Evolutionary conservation across 176 grass and related monocot genomes (phyloP).

Genomic region (Paspalum notatum): DNA sequence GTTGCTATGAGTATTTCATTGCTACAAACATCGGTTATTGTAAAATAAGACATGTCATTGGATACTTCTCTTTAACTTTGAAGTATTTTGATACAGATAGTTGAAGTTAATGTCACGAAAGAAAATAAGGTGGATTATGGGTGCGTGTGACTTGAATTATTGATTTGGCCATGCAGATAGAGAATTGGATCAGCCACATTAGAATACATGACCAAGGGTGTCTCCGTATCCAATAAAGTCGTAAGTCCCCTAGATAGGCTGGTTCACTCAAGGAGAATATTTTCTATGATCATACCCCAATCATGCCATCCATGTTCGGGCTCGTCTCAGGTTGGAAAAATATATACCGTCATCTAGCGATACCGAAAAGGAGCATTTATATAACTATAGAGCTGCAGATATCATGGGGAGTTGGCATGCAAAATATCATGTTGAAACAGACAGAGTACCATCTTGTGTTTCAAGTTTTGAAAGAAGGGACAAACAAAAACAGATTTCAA

Average conservation of each 20-base stretch:
- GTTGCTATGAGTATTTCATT: too few relatives aligned
- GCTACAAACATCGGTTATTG: too few relatives aligned
- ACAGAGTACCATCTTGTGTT: not conserved
- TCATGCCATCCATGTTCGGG: not conserved
- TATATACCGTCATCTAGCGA: too few relatives aligned
- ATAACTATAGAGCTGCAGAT: not conserved
- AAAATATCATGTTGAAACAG: constrained; percentile 20
- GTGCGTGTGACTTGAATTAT: too few relatives aligned
- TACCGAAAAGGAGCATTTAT: constrained; percentile 21
- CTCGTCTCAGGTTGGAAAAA: too few relatives aligned
- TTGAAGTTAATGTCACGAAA: too few relatives aligned
- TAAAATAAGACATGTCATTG: too few relatives aligned
- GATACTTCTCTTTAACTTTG: too few relatives aligned
- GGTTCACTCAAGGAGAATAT: not conserved
- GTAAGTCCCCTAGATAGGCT: not conserved
- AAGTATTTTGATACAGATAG: too few relatives aligned
- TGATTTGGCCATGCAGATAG: too few relatives aligned
- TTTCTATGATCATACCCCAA: not conserved
- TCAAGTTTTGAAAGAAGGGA: not conserved
- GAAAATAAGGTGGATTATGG: too few relatives aligned
- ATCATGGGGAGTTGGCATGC: not conserved
- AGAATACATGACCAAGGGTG: not conserved
- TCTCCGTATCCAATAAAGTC: not conserved
- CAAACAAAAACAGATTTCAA: not conserved
- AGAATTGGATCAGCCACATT: too few relatives aligned